Base-by-base conservation (phyloP, 2,329 filamentous ascomycete genomes). In the Pseudopithomyces maydicus region DNA sequence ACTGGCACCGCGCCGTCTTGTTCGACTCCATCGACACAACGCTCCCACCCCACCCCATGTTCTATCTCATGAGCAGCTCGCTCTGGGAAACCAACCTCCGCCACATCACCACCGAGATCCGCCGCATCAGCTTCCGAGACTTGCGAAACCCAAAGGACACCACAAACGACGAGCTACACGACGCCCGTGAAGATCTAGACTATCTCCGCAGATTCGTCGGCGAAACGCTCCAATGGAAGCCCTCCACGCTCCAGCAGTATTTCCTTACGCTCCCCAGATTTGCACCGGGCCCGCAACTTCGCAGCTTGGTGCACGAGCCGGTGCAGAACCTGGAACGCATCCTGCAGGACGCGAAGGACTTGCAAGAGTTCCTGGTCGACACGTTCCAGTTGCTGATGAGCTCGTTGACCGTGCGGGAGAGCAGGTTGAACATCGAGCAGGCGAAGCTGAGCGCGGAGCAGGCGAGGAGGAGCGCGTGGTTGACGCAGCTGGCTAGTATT, bases 321-420 rank as follows among this genome's bases (percentile, higher is more conserved):
- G n/a, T n/a, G n/a, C n/a, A n/a, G n/a, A n/a, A n/a, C n/a, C n/a
- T n/a, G n/a, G n/a, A n/a, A n/a, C n/a, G n/a, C n/a, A n/a, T n/a
- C n/a, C n/a, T n/a, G n/a, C n/a, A n/a, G n/a, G n/a, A n/a, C n/a
- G n/a, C n/a, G n/a, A n/a, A n/a, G n/a, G n/a, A n/a, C n/a, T n/a
- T n/a, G n/a, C n/a, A n/a, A n/a, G n/a, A n/a, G n/a, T n/a, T 67
- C 41, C 44, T 67, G 7, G 61, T 63, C 38, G 62, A 68, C n/a
- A 65, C 64, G 1, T 64, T 67, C 29, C 50, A 64, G 38, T 55
- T 68, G 6, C 55, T 66, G 3, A 63, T 67, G 46, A 63, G 59
- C 29, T 64, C 67, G 3, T 54, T 66, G 43, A 64, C 55, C 39
- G 60, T 65, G 3, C 39, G 55, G 10, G 66, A 64, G n/a, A 56